These are phyloP conservation scores for Kockiozyma suomiensis DNA, from an alignment of 805 yeast genomes.

Conservation along the genomic window DNA sequence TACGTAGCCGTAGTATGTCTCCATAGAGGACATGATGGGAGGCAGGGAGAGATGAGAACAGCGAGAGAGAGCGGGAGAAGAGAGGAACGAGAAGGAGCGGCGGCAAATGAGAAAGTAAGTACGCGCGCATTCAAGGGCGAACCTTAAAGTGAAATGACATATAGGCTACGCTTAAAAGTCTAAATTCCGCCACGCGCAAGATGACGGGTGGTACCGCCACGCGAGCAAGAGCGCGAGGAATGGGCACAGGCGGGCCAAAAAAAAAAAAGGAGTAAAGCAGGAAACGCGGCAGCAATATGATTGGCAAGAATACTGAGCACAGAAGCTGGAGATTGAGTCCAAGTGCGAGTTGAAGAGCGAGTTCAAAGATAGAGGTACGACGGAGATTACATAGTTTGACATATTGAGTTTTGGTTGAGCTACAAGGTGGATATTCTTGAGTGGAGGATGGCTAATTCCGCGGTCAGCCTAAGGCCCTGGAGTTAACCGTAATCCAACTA, in stretches of 20 bases:
- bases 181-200: slow-evolving; percentile 3
- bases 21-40: slow-evolving; percentile 44
- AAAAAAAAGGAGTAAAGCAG: no score
- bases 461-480: not conserved
- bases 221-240: not conserved
- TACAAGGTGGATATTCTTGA: not conserved
- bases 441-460: not conserved
- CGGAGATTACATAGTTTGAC: no score
- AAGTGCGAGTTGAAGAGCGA: no score
- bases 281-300: no score
- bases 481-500: slow-evolving; percentile 15
- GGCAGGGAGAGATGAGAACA: not conserved
- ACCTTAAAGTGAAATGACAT: slow-evolving; percentile 8
- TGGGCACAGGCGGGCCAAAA: no score
- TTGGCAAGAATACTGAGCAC: no score
- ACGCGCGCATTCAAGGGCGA: slow-evolving; percentile 7
- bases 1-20: slow-evolving; percentile 64
- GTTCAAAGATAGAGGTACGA: no score
- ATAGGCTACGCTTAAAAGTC: not conserved
- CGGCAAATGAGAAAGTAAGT: not conserved
- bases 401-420: no score
- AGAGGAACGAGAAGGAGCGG: not conserved
- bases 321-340: no score
- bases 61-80: not conserved
- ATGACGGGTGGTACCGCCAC: not conserved